Evolutionary conservation across 2,329 filamentous ascomycete genomes (phyloP).

Genomic region (Neopestalotiopsis sp.): DNA sequence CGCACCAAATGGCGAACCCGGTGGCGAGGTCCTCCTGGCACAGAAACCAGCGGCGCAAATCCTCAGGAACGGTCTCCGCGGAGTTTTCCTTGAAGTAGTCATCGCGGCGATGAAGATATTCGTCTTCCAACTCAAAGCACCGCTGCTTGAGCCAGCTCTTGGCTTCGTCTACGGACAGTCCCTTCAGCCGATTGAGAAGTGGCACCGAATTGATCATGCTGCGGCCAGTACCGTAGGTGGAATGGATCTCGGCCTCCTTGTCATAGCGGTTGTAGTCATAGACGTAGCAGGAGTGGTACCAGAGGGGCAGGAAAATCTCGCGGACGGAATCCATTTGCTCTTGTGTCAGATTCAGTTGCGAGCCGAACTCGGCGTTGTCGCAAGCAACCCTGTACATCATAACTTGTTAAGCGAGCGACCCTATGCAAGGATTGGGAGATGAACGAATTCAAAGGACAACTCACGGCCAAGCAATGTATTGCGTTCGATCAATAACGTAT

Average conservation of each 20-base stretch:
- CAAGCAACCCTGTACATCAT: constrained; percentile 1
- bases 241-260: constrained; percentile 7
- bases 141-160: constrained; percentile 7
- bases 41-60: not conserved
- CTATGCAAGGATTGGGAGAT: not conserved
- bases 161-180: not conserved
- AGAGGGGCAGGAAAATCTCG: constrained; percentile 7
- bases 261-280: constrained; percentile 8
- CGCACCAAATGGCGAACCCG: constrained; percentile 8
- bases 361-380: constrained; percentile 9
- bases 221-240: constrained; percentile 1
- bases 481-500: constrained; percentile 2
- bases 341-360: constrained; percentile 2
- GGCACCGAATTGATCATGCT: constrained; percentile 4
- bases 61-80: not conserved
- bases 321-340: constrained; percentile 1
- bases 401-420: not conserved
- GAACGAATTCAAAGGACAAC: not conserved
- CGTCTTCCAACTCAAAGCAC: constrained; percentile 1
- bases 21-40: constrained; percentile 1
- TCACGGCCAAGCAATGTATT: constrained; percentile 11
- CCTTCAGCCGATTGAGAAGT: not conserved
- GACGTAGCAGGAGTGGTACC: constrained; percentile 7
- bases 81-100: constrained; percentile 8
- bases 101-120: not conserved